Percentiles rank a stretch among this genome's conserved stretches.
Conservation (phyloP, 148 eudicot species). For the Spergularia marina region DNA sequence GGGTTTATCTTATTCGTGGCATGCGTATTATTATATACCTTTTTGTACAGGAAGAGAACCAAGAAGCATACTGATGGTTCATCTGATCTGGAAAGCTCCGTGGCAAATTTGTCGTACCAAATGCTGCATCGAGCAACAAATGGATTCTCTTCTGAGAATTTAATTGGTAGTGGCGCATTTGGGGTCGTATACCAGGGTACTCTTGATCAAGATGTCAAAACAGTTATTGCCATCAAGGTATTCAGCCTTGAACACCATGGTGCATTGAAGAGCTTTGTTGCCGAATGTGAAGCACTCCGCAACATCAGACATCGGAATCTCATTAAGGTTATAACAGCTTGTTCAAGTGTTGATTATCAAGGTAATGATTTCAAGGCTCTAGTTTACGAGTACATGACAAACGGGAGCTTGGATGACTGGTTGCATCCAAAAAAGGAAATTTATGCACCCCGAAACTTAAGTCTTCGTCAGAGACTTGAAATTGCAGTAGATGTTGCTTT, state of each 20-base stretch:
- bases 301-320: slow-evolving; percentile 23
- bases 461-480: slow-evolving; percentile 18
- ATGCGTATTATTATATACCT: background rate
- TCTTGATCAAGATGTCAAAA: background rate
- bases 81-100: background rate
- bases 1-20: slow-evolving; percentile 6
- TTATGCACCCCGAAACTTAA: background rate
- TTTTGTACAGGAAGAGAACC: background rate
- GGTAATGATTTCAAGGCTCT: slow-evolving; percentile 27
- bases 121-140: slow-evolving; percentile 27
- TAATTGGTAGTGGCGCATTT: slow-evolving; percentile 25
- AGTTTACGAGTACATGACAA: slow-evolving; percentile 20
- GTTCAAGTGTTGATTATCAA: slow-evolving; percentile 20
- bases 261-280: slow-evolving; percentile 4
- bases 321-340: slow-evolving; percentile 20
- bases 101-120: slow-evolving; percentile 18
- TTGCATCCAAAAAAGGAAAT: background rate
- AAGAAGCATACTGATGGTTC: background rate
- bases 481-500: slow-evolving; percentile 33
- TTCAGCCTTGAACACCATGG: slow-evolving; percentile 7
- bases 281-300: slow-evolving; percentile 14
- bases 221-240: slow-evolving; percentile 8
- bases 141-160: slow-evolving; percentile 20
- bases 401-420: slow-evolving; percentile 25
- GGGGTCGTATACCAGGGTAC: slow-evolving; percentile 32